phyloP scores from a whole-genome alignment of 176 grass and related monocot genomes.

The Saccharum spontaneum region DNA sequence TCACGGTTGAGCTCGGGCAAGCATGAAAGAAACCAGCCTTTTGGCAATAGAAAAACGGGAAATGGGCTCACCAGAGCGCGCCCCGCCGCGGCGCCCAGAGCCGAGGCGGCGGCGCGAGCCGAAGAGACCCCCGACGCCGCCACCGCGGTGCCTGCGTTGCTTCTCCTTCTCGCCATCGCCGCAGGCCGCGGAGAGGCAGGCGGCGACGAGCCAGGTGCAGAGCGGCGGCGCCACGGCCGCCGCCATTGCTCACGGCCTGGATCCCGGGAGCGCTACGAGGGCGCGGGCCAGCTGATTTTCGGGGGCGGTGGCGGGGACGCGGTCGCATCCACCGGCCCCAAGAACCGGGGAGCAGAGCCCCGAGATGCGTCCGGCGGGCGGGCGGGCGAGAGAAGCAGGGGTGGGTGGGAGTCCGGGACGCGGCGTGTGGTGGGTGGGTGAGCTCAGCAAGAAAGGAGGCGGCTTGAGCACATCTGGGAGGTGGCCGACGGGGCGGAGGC shows the following conservation, averaged over 20 bases:
- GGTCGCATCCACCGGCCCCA: conserved; percentile 23
- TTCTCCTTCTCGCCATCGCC: conserved; percentile 30
- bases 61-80: conserved; percentile 46
- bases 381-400: background rate
- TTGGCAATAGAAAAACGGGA: conserved; percentile 12
- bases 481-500: conserved; percentile 40
- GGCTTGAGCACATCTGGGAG: conserved; percentile 46
- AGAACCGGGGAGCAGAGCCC: conserved; percentile 6
- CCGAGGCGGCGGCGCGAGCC: conserved; percentile 35
- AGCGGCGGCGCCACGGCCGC: conserved; percentile 62
- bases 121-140: conserved; percentile 27
- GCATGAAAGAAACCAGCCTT: conserved; percentile 1
- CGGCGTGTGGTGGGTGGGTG: background rate
- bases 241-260: conserved; percentile 48
- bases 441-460: conserved; percentile 27
- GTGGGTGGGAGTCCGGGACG: background rate
- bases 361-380: conserved; percentile 37
- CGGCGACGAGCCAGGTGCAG: conserved; percentile 83
- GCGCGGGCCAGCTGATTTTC: conserved; percentile 8
- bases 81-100: conserved; percentile 36
- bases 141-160: conserved; percentile 25
- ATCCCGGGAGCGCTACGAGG: conserved; percentile 6
- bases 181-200: conserved; percentile 71
- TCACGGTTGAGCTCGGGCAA: conserved; percentile 32
- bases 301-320: background rate